A percentile compares a stretch with the other conserved stretches of the same genome.
Conservation (phyloP, 371 early-diverging fungal species). For the Mortierella sp. region DNA sequence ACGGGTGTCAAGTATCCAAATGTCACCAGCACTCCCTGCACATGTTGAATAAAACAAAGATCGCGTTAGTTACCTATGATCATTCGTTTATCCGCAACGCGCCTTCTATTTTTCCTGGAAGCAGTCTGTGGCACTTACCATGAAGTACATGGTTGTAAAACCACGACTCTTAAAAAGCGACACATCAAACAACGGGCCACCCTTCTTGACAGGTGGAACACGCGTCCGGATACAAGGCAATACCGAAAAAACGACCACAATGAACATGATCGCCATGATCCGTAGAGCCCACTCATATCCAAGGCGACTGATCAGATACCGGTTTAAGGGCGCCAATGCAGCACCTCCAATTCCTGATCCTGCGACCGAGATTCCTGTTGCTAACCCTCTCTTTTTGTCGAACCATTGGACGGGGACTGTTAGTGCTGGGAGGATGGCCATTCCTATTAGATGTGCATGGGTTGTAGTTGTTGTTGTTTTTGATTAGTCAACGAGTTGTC, state of each 20-base stretch:
- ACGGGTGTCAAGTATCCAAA: constrained; percentile 44
- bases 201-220: constrained; percentile 35
- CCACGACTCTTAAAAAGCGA: constrained; percentile 40
- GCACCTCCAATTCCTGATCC: constrained; percentile 84
- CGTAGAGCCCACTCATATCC: constrained; percentile 71
- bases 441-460: constrained; percentile 8
- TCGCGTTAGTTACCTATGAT: neutral
- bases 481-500: neutral
- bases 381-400: constrained; percentile 63
- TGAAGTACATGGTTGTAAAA: constrained; percentile 36
- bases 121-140: constrained; percentile 7
- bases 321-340: constrained; percentile 70
- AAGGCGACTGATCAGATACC: constrained; percentile 61
- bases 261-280: constrained; percentile 55
- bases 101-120: neutral
- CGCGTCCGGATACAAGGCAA: constrained; percentile 54
- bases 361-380: constrained; percentile 72
- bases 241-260: constrained; percentile 58
- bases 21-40: constrained; percentile 33
- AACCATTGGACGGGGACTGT: constrained; percentile 70
- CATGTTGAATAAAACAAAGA: neutral
- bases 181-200: constrained; percentile 46
- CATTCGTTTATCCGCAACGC: neutral
- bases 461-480: neutral
- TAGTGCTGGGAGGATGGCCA: constrained; percentile 33